These are phyloP conservation scores for Fraxinus platypoda DNA, from an alignment of 305 asterid species.

Conservation along the genomic window DNA sequence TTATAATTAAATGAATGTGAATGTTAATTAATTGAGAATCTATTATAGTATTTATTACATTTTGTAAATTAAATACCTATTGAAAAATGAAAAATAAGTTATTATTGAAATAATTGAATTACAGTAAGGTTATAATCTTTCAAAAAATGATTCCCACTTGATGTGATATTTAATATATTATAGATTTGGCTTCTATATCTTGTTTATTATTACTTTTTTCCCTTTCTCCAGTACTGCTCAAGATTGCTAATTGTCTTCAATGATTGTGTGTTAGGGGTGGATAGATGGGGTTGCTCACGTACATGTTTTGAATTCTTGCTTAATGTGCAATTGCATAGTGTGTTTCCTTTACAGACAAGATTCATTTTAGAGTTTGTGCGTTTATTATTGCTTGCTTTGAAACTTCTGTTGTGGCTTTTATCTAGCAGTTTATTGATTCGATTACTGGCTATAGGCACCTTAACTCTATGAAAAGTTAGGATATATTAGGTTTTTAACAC, in stretches of 20 bases:
- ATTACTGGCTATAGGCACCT: not conserved
- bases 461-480: not conserved
- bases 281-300: not conserved
- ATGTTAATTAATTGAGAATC: too few relatives aligned
- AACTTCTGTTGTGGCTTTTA: not conserved
- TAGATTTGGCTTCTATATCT: not conserved
- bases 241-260: not conserved
- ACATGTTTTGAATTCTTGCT: not conserved
- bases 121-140: too few relatives aligned
- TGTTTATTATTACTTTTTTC: not conserved
- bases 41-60: too few relatives aligned
- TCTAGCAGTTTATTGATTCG: not conserved
- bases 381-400: not conserved
- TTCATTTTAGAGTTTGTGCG: not conserved
- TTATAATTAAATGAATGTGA: too few relatives aligned
- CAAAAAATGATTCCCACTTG: too few relatives aligned
- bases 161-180: too few relatives aligned
- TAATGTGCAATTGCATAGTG: not conserved
- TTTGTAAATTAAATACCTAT: too few relatives aligned
- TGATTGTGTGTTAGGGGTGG: not conserved
- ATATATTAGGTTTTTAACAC: not conserved
- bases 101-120: too few relatives aligned
- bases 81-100: too few relatives aligned
- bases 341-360: not conserved
- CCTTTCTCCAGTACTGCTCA: not conserved